Percentiles rank a stretch among this genome's conserved stretches.
Evolutionary conservation across 495 filamentous ascomycete species (phyloP).

Genomic region (Darksidea phi): DNA sequence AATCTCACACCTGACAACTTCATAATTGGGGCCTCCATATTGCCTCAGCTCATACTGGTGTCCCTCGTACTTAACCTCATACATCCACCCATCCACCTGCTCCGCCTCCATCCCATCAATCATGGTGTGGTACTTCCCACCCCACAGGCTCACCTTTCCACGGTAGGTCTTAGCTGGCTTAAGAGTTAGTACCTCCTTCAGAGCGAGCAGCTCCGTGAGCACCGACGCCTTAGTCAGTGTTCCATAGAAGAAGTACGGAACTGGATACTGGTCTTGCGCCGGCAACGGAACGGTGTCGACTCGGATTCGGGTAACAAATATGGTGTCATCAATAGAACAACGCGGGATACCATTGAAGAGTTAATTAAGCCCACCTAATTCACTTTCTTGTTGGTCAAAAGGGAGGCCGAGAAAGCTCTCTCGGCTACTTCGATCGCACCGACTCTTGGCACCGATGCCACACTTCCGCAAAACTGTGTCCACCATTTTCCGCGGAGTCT

Average conservation of each 20-base stretch:
- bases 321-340: no score
- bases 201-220: constrained; percentile 30
- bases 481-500: constrained; percentile 34
- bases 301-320: no score
- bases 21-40: constrained; percentile 48
- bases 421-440: constrained; percentile 40
- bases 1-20: constrained; percentile 48
- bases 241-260: no score
- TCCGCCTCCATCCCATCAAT: constrained; percentile 38
- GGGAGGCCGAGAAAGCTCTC: constrained; percentile 43
- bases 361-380: no score
- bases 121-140: constrained; percentile 46
- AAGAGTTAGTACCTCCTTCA: constrained; percentile 27
- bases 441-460: constrained; percentile 47
- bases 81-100: constrained; percentile 43
- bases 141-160: constrained; percentile 43
- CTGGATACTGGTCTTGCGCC: no score
- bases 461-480: constrained; percentile 43
- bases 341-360: no score
- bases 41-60: constrained; percentile 44
- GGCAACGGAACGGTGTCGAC: no score
- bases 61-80: constrained; percentile 38
- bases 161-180: constrained; percentile 34
- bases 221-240: constrained; percentile 34
- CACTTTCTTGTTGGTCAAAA: constrained; percentile 40